A percentile compares a stretch with the other conserved stretches of the same genome.
phyloP scores from a whole-genome alignment of 441 rosid genomes.

The Adansonia grandidieri region DNA sequence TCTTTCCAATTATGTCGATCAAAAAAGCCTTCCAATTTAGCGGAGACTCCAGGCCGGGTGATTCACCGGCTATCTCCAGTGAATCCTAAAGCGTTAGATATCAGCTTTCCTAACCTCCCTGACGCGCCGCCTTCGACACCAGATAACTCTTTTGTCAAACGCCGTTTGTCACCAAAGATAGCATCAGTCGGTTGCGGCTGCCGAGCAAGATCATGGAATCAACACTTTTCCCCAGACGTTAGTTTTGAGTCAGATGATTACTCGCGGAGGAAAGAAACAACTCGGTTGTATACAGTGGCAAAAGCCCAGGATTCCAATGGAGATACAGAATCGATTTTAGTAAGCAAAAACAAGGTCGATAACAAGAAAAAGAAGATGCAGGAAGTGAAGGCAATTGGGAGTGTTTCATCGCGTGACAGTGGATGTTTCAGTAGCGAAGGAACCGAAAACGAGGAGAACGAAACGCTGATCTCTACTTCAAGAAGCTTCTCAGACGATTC shows the following conservation, averaged over 20 bases:
- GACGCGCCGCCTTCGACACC: conserved; percentile 49
- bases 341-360: conserved; percentile 6
- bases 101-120: conserved; percentile 35
- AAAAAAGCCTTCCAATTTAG: conserved; percentile 18
- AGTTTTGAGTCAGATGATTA: conserved; percentile 19
- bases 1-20: conserved; percentile 50
- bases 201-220: conserved; percentile 22
- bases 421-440: conserved; percentile 30
- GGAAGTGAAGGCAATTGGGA: conserved; percentile 3
- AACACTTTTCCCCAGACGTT: neutral
- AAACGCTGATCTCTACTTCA: conserved; percentile 20
- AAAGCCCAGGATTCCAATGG: conserved; percentile 2
- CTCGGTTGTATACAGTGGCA: conserved; percentile 8
- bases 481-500: conserved; percentile 30
- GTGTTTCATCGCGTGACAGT: conserved; percentile 24
- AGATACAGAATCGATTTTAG: conserved; percentile 9
- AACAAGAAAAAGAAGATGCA: neutral
- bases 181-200: conserved; percentile 19
- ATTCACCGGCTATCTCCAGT: conserved; percentile 33
- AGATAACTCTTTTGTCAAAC: conserved; percentile 15
- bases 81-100: conserved; percentile 36
- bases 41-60: conserved; percentile 25
- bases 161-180: conserved; percentile 20
- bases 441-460: conserved; percentile 25
- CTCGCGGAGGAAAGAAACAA: conserved; percentile 22